phyloP scores from a whole-genome alignment of 192 early-diverging fungal species.

The Entomortierella parvispora region DNA sequence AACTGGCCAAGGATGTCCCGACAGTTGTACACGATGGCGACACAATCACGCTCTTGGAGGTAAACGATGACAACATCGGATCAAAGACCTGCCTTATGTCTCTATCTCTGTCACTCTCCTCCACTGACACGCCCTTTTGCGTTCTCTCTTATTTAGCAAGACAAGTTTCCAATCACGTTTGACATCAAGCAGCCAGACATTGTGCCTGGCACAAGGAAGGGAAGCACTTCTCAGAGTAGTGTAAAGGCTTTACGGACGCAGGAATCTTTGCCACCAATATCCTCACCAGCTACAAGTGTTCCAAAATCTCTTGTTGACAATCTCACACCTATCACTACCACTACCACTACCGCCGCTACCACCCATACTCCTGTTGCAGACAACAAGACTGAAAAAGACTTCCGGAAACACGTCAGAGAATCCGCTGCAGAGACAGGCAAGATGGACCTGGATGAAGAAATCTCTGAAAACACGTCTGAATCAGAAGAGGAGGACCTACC shows the following conservation, averaged over 20 bases:
- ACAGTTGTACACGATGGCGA: neutral
- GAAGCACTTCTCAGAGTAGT: too few relatives aligned
- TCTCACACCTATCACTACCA: neutral
- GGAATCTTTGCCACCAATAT: neutral
- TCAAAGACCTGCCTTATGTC: too few relatives aligned
- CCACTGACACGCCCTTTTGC: too few relatives aligned
- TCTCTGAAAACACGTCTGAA: conserved; percentile 24
- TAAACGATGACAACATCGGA: neutral
- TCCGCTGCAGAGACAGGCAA: neutral
- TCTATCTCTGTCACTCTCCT: too few relatives aligned
- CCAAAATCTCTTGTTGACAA: too few relatives aligned
- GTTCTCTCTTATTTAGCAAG: neutral
- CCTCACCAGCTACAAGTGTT: neutral
- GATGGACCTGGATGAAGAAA: conserved; percentile 2
- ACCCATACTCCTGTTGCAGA: too few relatives aligned
- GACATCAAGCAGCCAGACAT: neutral
- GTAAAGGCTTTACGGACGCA: too few relatives aligned
- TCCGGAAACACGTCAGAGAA: neutral
- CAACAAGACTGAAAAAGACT: too few relatives aligned
- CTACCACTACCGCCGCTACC: neutral
- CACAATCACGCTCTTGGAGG: conserved; percentile 38
- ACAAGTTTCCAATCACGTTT: neutral
- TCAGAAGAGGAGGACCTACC: conserved; percentile 32
- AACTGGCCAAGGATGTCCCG: conserved; percentile 14
- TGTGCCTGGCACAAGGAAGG: neutral